These are phyloP conservation scores for Penicillium coprophilum DNA, from an alignment of 495 filamentous ascomycete genomes.

Conservation along the genomic window DNA sequence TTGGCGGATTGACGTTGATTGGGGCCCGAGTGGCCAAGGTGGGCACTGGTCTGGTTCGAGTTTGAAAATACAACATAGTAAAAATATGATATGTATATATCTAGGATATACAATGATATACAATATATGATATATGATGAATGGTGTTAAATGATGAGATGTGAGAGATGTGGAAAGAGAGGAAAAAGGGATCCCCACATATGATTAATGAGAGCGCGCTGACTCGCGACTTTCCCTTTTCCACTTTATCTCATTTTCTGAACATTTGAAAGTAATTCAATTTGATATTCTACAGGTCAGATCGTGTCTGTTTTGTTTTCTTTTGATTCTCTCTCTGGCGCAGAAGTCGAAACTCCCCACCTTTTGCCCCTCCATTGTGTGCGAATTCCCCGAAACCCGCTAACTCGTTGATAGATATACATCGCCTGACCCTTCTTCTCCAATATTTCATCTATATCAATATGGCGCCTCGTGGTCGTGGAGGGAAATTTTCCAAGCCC, in stretches of 20 bases:
- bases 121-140: too few relatives aligned
- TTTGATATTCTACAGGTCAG: background rate
- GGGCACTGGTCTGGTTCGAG: constrained; percentile 31
- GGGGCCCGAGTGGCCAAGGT: constrained; percentile 48
- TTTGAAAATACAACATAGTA: constrained; percentile 3
- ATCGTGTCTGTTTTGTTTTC: background rate
- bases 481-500: constrained; percentile 92
- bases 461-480: constrained; percentile 64
- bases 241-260: background rate
- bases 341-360: too few relatives aligned
- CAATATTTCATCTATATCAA: constrained; percentile 11
- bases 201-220: too few relatives aligned
- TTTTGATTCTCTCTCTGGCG: background rate
- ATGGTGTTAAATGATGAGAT: too few relatives aligned
- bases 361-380: constrained; percentile 4
- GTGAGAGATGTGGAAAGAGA: too few relatives aligned
- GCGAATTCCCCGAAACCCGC: background rate
- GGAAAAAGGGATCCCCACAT: too few relatives aligned
- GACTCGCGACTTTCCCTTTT: background rate
- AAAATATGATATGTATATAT: too few relatives aligned
- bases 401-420: background rate
- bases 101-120: too few relatives aligned
- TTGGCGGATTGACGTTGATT: constrained; percentile 47
- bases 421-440: background rate
- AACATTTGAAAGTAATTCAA: background rate